Evolutionary conservation across 2,329 filamentous ascomycete species (phyloP).

Genomic region (Paradendryphiella salina): DNA sequence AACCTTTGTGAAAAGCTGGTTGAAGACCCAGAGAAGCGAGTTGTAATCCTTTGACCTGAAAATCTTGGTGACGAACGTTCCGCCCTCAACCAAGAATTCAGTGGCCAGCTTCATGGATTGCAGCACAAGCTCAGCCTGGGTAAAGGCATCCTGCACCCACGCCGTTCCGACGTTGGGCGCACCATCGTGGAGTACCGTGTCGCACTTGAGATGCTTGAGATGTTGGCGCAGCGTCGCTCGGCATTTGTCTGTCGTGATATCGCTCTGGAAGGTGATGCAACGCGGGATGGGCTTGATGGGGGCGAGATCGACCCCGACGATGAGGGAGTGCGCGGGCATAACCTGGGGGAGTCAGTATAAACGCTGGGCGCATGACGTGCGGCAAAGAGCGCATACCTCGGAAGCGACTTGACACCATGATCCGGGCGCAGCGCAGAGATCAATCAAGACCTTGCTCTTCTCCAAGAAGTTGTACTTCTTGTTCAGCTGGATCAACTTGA

Average conservation of each 20-base stretch:
- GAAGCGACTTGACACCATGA: slow-evolving; percentile 68
- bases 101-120: slow-evolving; percentile 92
- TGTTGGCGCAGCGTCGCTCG: slow-evolving; percentile 85
- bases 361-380: background rate
- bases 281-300: slow-evolving; percentile 95
- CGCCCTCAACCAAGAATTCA: slow-evolving; percentile 77
- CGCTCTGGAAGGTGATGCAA: slow-evolving; percentile 93
- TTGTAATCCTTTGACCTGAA: slow-evolving; percentile 98
- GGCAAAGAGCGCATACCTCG: slow-evolving; percentile 69
- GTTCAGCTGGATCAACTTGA: slow-evolving; percentile 97
- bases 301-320: slow-evolving; percentile 89
- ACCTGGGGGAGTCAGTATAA: slow-evolving; percentile 48
- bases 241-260: slow-evolving; percentile 97
- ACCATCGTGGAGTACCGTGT: slow-evolving; percentile 94
- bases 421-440: slow-evolving; percentile 96
- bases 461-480: slow-evolving; percentile 99
- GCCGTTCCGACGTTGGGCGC: slow-evolving; percentile 97
- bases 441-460: slow-evolving; percentile 92
- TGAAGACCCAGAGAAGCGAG: slow-evolving; percentile 93
- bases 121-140: slow-evolving; percentile 89
- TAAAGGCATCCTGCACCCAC: slow-evolving; percentile 98
- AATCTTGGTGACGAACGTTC: slow-evolving; percentile 95
- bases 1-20: slow-evolving; percentile 91
- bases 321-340: slow-evolving; percentile 87
- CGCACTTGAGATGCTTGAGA: slow-evolving; percentile 93